Base-by-base conservation (phyloP, 768 basidiomycete species). In the Lanmaoa rubissima region DNA sequence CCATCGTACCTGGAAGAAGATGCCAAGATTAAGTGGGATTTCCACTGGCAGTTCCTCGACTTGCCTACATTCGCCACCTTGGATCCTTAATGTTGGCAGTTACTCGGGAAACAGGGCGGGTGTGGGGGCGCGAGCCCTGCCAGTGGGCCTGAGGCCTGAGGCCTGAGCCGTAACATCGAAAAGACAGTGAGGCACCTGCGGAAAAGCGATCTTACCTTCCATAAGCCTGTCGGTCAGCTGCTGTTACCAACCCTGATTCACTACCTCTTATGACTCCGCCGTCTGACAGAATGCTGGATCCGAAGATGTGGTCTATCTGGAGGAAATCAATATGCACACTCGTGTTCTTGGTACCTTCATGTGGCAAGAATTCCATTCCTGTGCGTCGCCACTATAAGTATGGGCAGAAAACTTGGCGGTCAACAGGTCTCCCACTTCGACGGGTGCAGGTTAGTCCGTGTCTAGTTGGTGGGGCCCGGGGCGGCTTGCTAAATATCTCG, bases 401-500 rank as follows among this genome's bases (percentile, higher is more conserved):
- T 1, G 24, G 31, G 7, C n/a, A 26, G 11, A 34, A 17, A 38
- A 31, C 2, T 26, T 0, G 10, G 21, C 4, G 32, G 6, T 34
- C n/a, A 26, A 19, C 35, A 34, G 21, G 8, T 38, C 16, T 38
- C 35, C 40, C 31, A 38, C 47, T 34, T 38, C 21, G 5, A 41
- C 51, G 32, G 11, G 21, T 36, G 1, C n/a, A 53, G 61, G 61
- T 62, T 8, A 48, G 61, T 59, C 19, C 31, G 11, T 32, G 5
- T 40, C 32, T 6, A 34, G 17, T 49, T n/a, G 21, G 16, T 21
- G 5, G 16, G n/a, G 16, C 26, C 21, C 21, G 21, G 21, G 21
- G 21, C 21, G 31, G 1, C 35, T 48, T 31, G 28, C 28, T 60
- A 4, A 62, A 36, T 50, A n/a, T 34, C 17, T 35, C n/a, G 11